These are phyloP conservation scores for Castanopsis chinensis DNA, from an alignment of 306 rosid genomes.

Conservation along the genomic window DNA sequence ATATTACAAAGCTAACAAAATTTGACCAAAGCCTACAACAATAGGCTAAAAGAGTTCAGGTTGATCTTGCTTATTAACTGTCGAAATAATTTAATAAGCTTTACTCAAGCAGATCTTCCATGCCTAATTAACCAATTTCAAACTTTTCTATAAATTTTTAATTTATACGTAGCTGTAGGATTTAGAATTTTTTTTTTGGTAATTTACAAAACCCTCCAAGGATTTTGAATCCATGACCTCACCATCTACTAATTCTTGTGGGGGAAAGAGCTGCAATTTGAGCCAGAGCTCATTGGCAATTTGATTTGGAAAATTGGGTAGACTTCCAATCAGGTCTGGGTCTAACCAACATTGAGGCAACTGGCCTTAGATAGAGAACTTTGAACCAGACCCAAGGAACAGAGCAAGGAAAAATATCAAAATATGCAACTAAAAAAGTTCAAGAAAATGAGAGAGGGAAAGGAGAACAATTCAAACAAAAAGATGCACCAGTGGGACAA, in stretches of 20 bases:
- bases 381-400: background rate
- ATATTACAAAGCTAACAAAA: slow-evolving; percentile 7
- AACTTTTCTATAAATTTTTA: background rate
- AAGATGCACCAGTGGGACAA: slow-evolving; percentile 3
- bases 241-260: no score
- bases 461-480: background rate
- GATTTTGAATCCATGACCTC: no score
- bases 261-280: no score
- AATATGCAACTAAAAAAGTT: background rate
- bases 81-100: background rate
- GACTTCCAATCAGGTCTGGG: background rate
- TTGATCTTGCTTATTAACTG: background rate
- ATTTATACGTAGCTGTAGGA: background rate
- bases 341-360: background rate
- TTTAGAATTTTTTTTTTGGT: background rate
- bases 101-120: background rate
- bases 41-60: background rate
- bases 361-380: background rate
- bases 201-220: no score
- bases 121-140: background rate
- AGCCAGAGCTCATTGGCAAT: background rate
- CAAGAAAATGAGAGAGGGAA: background rate
- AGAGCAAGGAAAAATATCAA: background rate
- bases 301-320: background rate
- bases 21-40: background rate